Percentiles rank a stretch among this genome's conserved stretches.
Conservation (phyloP, 805 yeast species). For the Ogataea trehalophila region DNA sequence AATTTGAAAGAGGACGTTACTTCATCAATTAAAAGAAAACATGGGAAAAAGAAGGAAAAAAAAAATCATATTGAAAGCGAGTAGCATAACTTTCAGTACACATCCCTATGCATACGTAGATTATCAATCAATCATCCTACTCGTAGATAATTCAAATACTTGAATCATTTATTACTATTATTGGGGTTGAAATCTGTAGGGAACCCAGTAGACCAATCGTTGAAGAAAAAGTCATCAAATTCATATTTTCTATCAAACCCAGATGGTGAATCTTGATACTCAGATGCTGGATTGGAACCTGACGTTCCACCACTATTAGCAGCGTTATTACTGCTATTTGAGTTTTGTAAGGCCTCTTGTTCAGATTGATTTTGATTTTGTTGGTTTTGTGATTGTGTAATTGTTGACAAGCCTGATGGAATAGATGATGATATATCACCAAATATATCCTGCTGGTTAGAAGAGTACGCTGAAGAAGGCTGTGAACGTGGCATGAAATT, state of each 20-base stretch:
- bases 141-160: too few species aligned
- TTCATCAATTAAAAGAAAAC: too few species aligned
- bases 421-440: conserved; percentile 18
- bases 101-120: too few species aligned
- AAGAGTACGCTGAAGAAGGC: background rate
- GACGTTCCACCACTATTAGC: background rate
- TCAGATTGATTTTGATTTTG: conserved; percentile 25
- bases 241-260: conserved; percentile 15
- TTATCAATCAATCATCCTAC: too few species aligned
- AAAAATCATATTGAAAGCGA: too few species aligned
- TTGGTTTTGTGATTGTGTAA: conserved; percentile 20
- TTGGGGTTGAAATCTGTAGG: conserved; percentile 16
- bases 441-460: conserved; percentile 6
- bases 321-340: background rate
- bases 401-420: conserved; percentile 31
- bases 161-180: background rate
- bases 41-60: too few species aligned
- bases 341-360: conserved; percentile 19
- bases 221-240: conserved; percentile 26
- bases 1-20: too few species aligned
- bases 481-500: background rate
- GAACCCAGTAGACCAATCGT: conserved; percentile 23
- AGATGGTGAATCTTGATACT: conserved; percentile 9
- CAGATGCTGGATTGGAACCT: conserved; percentile 1
- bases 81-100: too few species aligned